Conservation (phyloP, 306 rosid species). For the Cicer bijugum region DNA sequence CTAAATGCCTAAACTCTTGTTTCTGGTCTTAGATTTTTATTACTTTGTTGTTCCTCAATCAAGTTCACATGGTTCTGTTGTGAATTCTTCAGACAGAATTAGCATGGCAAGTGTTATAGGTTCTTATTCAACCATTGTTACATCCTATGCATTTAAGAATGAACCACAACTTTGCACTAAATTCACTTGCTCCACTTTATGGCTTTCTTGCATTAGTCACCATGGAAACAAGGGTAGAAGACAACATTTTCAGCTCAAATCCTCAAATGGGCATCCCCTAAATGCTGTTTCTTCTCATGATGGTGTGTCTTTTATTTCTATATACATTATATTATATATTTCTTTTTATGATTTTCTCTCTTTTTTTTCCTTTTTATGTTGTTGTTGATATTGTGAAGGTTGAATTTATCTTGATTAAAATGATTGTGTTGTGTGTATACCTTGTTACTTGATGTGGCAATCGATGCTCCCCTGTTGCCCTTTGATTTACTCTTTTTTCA, state of each 20-base stretch:
- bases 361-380: background rate
- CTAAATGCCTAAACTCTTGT: constrained; percentile 6
- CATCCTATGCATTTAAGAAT: constrained; percentile 54
- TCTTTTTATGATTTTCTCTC: constrained; percentile 3
- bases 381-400: constrained; percentile 1
- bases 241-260: constrained; percentile 65
- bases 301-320: constrained; percentile 54
- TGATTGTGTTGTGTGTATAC: background rate
- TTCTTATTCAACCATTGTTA: constrained; percentile 52
- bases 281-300: constrained; percentile 70
- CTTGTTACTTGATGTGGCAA: constrained; percentile 22
- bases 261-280: constrained; percentile 78
- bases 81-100: constrained; percentile 20
- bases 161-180: constrained; percentile 45
- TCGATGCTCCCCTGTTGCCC: background rate
- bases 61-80: constrained; percentile 18
- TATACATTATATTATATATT: background rate
- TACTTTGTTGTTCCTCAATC: background rate
- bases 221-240: constrained; percentile 47
- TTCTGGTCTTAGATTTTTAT: constrained; percentile 22
- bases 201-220: constrained; percentile 33
- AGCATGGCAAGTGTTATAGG: constrained; percentile 65
- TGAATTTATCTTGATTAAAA: background rate
- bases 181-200: constrained; percentile 23
- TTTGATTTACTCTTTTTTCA: constrained; percentile 1